Evolutionary conservation across 192 early-diverging fungal species (phyloP).

Genomic region (Linderina pennispora): DNA sequence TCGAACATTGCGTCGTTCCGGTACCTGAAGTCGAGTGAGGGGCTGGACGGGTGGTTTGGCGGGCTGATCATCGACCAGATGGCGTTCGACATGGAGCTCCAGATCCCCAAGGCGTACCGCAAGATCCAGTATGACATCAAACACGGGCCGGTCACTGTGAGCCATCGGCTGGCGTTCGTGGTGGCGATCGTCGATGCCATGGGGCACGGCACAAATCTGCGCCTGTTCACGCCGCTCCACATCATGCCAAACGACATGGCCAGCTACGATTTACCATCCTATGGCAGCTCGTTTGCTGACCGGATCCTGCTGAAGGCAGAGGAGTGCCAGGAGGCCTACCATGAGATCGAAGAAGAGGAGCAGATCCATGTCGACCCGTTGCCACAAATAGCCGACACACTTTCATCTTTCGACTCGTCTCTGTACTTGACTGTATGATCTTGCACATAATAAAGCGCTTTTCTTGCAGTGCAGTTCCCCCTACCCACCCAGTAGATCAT

Average conservation of each 20-base stretch:
- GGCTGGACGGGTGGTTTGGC: constrained; percentile 17
- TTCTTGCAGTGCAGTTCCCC: no score
- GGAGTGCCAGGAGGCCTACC: no score
- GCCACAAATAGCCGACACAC: no score
- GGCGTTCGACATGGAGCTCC: constrained; percentile 41
- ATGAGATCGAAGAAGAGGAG: no score
- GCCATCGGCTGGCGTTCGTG: constrained; percentile 42
- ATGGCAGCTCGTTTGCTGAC: constrained; percentile 31
- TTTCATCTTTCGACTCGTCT: no score
- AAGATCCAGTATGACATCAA: constrained; percentile 45
- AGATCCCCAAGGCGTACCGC: constrained; percentile 37
- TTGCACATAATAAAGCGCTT: no score
- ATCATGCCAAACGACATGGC: constrained; percentile 39
- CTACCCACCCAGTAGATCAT: no score
- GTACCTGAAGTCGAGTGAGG: constrained; percentile 9
- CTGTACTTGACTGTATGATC: no score
- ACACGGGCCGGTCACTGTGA: constrained; percentile 40
- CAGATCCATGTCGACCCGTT: no score
- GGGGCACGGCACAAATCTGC: constrained; percentile 38
- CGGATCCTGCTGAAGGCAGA: constrained; percentile 23
- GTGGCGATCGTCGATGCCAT: constrained; percentile 34
- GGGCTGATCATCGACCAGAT: constrained; percentile 33
- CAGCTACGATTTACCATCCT: constrained; percentile 32
- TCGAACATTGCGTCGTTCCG: constrained; percentile 22
- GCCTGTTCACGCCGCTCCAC: constrained; percentile 42